phyloP scores from a whole-genome alignment of 176 grass and related monocot genomes.

The Oryza meyeriana region DNA sequence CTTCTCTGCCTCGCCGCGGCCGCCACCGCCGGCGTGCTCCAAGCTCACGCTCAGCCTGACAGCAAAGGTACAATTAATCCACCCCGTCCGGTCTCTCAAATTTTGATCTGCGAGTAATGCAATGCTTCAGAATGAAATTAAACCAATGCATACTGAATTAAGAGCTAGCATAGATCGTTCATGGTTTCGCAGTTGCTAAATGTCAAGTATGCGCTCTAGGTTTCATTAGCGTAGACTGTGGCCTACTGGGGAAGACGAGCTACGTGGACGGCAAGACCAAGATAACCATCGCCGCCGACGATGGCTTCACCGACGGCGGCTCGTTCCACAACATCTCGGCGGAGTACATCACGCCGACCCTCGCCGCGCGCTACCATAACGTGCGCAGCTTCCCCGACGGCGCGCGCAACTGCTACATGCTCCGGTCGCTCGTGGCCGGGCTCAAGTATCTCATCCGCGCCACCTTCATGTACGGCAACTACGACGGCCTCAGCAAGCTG shows the following conservation, averaged over 20 bases:
- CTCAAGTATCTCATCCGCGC: slow-evolving; percentile 50
- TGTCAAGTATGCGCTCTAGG: slow-evolving; percentile 3
- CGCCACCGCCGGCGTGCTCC: background rate
- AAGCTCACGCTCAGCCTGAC: slow-evolving; percentile 36
- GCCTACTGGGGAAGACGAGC: slow-evolving; percentile 24
- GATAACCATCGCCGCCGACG: slow-evolving; percentile 32
- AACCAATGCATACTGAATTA: too few species aligned
- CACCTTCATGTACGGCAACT: slow-evolving; percentile 53
- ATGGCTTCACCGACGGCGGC: slow-evolving; percentile 45
- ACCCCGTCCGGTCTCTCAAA: too few species aligned
- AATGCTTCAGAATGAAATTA: too few species aligned
- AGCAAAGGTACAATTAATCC: slow-evolving; percentile 44
- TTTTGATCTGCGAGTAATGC: too few species aligned
- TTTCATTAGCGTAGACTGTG: slow-evolving; percentile 69
- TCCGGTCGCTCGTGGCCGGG: slow-evolving; percentile 23
- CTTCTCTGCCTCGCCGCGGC: background rate
- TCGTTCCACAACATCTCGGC: slow-evolving; percentile 40
- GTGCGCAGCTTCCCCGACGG: slow-evolving; percentile 49
- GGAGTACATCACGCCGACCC: background rate
- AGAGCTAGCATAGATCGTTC: too few species aligned
- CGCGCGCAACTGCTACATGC: slow-evolving; percentile 46
- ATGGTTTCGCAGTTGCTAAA: too few species aligned
- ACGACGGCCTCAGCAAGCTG: slow-evolving; percentile 29
- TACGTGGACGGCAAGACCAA: slow-evolving; percentile 31
- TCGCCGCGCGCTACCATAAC: background rate